phyloP scores from a whole-genome alignment of 257 asterid species.

The Solanum sparsipilum region DNA sequence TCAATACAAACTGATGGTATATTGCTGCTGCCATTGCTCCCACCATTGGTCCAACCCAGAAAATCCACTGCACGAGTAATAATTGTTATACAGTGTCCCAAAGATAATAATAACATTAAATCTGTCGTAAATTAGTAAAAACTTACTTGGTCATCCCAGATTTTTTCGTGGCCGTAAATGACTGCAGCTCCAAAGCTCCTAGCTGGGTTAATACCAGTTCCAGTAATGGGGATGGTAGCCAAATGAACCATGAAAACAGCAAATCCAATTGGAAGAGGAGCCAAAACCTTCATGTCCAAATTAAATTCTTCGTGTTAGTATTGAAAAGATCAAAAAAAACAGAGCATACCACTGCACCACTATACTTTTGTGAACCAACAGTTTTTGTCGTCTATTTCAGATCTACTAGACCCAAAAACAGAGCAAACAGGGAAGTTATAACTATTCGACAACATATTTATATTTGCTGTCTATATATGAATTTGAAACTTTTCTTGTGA shows the following conservation, averaged over 20 bases:
- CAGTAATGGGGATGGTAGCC: not conserved
- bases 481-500: not conserved
- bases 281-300: not conserved
- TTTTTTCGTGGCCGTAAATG: not conserved
- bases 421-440: not conserved
- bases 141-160: not conserved
- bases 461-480: not conserved
- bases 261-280: conserved; percentile 1
- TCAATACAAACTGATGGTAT: not conserved
- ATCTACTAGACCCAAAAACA: not conserved
- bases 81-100: no score
- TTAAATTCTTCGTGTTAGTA: not conserved
- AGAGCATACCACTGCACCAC: not conserved
- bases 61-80: not conserved
- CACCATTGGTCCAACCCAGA: conserved; percentile 4
- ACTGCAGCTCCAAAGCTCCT: not conserved
- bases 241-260: conserved; percentile 1
- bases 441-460: not conserved
- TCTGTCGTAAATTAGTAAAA: not conserved
- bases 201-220: conserved; percentile 1
- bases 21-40: not conserved
- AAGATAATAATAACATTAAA: not conserved
- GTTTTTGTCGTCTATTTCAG: not conserved
- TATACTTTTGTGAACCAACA: not conserved
- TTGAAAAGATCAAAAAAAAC: not conserved